phyloP scores from a whole-genome alignment of 2,329 filamentous ascomycete genomes.

The Coniochaeta sp. region DNA sequence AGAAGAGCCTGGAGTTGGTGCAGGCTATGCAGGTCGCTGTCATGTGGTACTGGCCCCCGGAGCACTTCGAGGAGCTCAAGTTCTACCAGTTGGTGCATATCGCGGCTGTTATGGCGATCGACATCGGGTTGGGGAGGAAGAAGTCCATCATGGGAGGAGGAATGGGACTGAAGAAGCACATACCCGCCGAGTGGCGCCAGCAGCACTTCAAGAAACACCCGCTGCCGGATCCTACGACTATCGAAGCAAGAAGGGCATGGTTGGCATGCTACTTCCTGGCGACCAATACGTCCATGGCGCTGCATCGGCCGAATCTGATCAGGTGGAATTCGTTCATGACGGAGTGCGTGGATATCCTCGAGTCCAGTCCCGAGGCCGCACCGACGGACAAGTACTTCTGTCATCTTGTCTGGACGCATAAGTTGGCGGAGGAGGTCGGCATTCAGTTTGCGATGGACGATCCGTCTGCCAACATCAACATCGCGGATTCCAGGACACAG shows the following conservation, averaged over 20 bases:
- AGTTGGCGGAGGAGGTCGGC: slow-evolving; percentile 60
- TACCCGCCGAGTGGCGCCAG: slow-evolving; percentile 31
- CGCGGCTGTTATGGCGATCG: slow-evolving; percentile 73
- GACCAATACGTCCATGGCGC: slow-evolving; percentile 51
- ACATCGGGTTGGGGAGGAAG: slow-evolving; percentile 60
- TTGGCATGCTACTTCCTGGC: slow-evolving; percentile 52
- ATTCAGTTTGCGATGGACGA: slow-evolving; percentile 63
- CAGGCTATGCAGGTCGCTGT: slow-evolving; percentile 68
- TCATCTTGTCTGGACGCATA: slow-evolving; percentile 51
- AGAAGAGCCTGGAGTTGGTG: slow-evolving; percentile 76
- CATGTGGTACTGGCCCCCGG: slow-evolving; percentile 82
- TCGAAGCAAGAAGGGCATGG: slow-evolving; percentile 52
- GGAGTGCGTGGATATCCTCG: slow-evolving; percentile 49
- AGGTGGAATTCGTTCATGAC: slow-evolving; percentile 54
- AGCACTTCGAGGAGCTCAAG: slow-evolving; percentile 78
- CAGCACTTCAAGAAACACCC: slow-evolving; percentile 32
- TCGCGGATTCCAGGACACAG: slow-evolving; percentile 57
- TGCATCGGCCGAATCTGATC: slow-evolving; percentile 53
- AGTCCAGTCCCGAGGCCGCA: slow-evolving; percentile 44
- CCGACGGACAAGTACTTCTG: slow-evolving; percentile 51
- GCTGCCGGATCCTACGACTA: slow-evolving; percentile 41
- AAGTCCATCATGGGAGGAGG: slow-evolving; percentile 24
- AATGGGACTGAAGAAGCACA: slow-evolving; percentile 16
- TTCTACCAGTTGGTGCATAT: slow-evolving; percentile 84
- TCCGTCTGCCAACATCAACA: slow-evolving; percentile 40